Conservation (phyloP, 805 yeast species). For the Candida silvicultrix region DNA sequence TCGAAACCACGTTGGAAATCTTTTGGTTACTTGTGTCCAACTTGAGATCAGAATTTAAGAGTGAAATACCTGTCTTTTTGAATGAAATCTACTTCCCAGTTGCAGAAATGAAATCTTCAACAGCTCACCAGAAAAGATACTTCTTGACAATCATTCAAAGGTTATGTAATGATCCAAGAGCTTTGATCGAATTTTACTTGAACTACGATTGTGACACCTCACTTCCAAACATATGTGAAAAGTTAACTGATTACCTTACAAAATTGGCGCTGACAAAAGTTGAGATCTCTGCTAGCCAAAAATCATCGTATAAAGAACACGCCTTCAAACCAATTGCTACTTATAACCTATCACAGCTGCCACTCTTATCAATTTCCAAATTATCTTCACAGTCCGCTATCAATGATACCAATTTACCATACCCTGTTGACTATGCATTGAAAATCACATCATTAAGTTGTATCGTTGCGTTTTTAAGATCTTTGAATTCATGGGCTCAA, state of each 20-base stretch:
- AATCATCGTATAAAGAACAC: constrained; percentile 45
- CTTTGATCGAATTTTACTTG: constrained; percentile 85
- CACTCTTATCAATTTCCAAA: constrained; percentile 67
- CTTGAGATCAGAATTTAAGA: constrained; percentile 80
- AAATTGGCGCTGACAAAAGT: constrained; percentile 64
- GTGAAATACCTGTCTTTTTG: constrained; percentile 90
- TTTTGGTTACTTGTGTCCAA: constrained; percentile 86
- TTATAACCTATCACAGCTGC: constrained; percentile 66
- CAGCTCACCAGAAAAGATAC: constrained; percentile 88
- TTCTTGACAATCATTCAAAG: constrained; percentile 75
- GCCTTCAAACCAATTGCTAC: constrained; percentile 56
- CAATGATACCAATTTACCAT: constrained; percentile 43
- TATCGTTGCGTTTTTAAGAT: constrained; percentile 74
- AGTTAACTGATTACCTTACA: constrained; percentile 66
- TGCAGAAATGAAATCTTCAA: constrained; percentile 84
- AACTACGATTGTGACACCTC: constrained; percentile 90
- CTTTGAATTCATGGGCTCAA: constrained; percentile 84
- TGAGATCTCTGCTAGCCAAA: constrained; percentile 66
- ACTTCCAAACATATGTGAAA: constrained; percentile 81
- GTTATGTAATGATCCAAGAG: constrained; percentile 81
- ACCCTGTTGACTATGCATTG: constrained; percentile 78
- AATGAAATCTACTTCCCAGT: constrained; percentile 93
- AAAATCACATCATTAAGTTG: constrained; percentile 77
- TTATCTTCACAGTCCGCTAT: constrained; percentile 45
- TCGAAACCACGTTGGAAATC: constrained; percentile 85